Base-by-base conservation (phyloP, 805 yeast genomes). In the Kodamaea nitidulidarum region DNA sequence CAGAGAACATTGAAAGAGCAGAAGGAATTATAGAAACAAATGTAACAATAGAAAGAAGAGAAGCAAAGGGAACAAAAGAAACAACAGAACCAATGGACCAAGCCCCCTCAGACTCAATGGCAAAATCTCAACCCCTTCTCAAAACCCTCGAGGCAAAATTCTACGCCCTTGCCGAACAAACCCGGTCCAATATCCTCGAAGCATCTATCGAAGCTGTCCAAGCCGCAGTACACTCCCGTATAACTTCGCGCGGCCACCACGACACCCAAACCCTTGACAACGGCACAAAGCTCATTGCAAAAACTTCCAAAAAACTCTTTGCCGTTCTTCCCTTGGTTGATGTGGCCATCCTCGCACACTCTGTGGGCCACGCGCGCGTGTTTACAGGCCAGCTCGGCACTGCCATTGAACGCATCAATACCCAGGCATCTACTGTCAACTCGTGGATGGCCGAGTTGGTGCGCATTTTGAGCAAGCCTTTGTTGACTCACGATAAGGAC, bases 351-450 rank as follows among this genome's bases (percentile, higher is more conserved):
- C 32, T 30, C 12, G 20, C 20, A 4, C 31, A 14, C 16, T 15
- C 24, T n/a, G 29, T 35, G 4, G 46, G 47, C 2, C 43, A 47
- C 25, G 49, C 54, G 2, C 47, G 55, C 3, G 50, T 54, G 2
- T 46, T 55, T 40, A 53, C 44, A 32, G 44, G 50, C 17, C 47
- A 53, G 22, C 49, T 63, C 7, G 39, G 39, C 4, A 31, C 29
- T 4, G 21, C 65, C 4, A 41, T 51, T 1, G 32, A 30, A 1
- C 67, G 71, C 35, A 56, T 84, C 36, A 78, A 83, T 47, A 32
- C 34, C 0, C 90, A 83, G 43, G 71, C 81, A 0, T 51, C 52
- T 4, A 49, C 68, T 3, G 61, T 83, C 12, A 80, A 80, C 47
- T 49, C 53, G 4, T 78, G 84, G 81, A 54, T 78, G 42, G 51